phyloP scores from a whole-genome alignment of 371 early-diverging fungal genomes.

The Blakeslea trispora region DNA sequence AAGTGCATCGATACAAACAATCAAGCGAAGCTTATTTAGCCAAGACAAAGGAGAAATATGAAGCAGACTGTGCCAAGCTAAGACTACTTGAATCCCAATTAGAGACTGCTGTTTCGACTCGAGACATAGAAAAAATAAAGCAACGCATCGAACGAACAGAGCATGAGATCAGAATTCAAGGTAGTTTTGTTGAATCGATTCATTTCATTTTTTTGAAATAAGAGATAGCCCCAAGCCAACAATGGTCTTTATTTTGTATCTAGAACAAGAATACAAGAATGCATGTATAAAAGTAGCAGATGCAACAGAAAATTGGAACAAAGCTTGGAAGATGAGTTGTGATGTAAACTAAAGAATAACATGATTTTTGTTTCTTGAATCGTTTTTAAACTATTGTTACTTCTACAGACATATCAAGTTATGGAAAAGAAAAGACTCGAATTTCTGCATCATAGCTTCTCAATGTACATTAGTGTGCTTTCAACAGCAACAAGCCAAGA shows the following conservation, averaged over 20 bases:
- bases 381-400: neutral
- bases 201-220: neutral
- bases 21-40: slow-evolving; percentile 34
- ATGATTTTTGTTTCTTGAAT: neutral
- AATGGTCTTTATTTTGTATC: neutral
- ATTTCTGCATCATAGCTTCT: slow-evolving; percentile 74
- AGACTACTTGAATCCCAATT: slow-evolving; percentile 40
- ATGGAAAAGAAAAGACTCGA: slow-evolving; percentile 92
- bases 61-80: slow-evolving; percentile 59
- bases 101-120: slow-evolving; percentile 17
- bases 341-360: slow-evolving; percentile 48
- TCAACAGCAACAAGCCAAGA: slow-evolving; percentile 83
- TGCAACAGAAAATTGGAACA: slow-evolving; percentile 71
- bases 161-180: slow-evolving; percentile 39
- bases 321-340: slow-evolving; percentile 68
- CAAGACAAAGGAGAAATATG: slow-evolving; percentile 72
- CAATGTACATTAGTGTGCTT: slow-evolving; percentile 86
- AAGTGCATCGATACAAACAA: slow-evolving; percentile 57
- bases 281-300: slow-evolving; percentile 66
- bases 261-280: slow-evolving; percentile 73
- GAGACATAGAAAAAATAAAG: slow-evolving; percentile 38
- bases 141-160: slow-evolving; percentile 38
- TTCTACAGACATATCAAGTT: slow-evolving; percentile 68
- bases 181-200: too few species aligned
- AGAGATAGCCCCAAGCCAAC: too few species aligned